Base-by-base conservation (phyloP, 2,329 filamentous ascomycete species). In the Xylariaceae sp. region DNA sequence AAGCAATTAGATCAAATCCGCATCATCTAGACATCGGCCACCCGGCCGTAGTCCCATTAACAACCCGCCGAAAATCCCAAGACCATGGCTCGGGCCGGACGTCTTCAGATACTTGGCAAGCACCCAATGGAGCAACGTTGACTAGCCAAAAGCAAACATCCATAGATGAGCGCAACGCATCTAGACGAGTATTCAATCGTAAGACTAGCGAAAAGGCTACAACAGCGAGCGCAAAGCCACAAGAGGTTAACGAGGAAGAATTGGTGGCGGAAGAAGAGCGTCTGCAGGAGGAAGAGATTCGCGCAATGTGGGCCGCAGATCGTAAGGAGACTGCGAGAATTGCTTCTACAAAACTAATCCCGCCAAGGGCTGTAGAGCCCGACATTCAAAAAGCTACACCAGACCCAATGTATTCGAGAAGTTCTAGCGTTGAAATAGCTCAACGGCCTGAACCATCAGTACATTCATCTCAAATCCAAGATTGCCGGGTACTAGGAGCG, bases 261-360 rank as follows among this genome's bases (percentile, higher is more conserved):
- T 59, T 66, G 26, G 51, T 62, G 37, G 60, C 63, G 5, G 70
- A 70, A 47, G 65, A 69, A 48, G 61, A 65, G 40, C 66, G 65
- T 23, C 67, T 62, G 2, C 65, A 70, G 54, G 69, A 69, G 42
- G 64, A 70, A 20, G 65, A 65, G 43, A 70, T 70, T 19, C 69
- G 65, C 12, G 67, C 66, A n/a, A 72, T 71, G 69, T 71, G 70
- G 70, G 68, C 68, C 19, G 65, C 69, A 20, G 65, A 70, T 19
- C 65, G 67, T 26, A 57, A 41, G 16, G 65, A 67, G 12, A 49
- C 66, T 9, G 65, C 67, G 1, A 64, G 67, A 3, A 44, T 65
- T 52, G 59, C 68, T 64, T 74, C 58, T 56, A 69, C 57, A 48
- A 64, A 61, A 45, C 51, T 54, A 20, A 57, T 9, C 19, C 20